Conservation (phyloP, 2,329 filamentous ascomycete species). For the Fusarium poae region DNA sequence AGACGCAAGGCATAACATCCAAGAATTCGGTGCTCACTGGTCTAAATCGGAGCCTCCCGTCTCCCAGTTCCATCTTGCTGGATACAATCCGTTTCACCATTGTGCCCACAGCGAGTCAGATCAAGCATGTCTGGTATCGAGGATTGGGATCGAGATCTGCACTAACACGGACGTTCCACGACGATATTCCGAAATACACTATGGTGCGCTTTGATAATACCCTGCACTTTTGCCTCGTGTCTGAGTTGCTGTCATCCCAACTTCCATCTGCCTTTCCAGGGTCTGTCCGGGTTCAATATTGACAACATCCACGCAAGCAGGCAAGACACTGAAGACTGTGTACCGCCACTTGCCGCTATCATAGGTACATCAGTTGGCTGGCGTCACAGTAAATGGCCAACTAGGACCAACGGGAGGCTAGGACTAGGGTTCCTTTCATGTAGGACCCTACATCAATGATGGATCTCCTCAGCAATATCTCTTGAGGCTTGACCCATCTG, state of each 20-base stretch:
- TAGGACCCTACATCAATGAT: slow-evolving; percentile 3
- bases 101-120: slow-evolving; percentile 47
- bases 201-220: slow-evolving; percentile 39
- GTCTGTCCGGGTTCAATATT: slow-evolving; percentile 20
- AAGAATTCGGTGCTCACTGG: slow-evolving; percentile 33
- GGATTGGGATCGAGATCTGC: slow-evolving; percentile 48
- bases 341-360: slow-evolving; percentile 18
- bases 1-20: slow-evolving; percentile 13
- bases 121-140: slow-evolving; percentile 41
- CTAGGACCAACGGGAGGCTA: slow-evolving; percentile 36
- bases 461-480: slow-evolving; percentile 27
- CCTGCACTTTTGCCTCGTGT: slow-evolving; percentile 33
- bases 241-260: slow-evolving; percentile 41
- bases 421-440: slow-evolving; percentile 28
- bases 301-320: slow-evolving; percentile 13
- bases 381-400: slow-evolving; percentile 36
- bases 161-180: slow-evolving; percentile 44
- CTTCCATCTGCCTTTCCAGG: slow-evolving; percentile 30
- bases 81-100: slow-evolving; percentile 40
- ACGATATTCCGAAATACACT: slow-evolving; percentile 33
- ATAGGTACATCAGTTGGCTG: slow-evolving; percentile 36
- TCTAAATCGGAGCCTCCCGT: slow-evolving; percentile 32
- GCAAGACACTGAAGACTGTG: neutral
- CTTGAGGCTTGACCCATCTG: slow-evolving; percentile 1
- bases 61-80: slow-evolving; percentile 37